A percentile compares a stretch with the other conserved stretches of the same genome.
Conservation (phyloP, 495 filamentous ascomycete genomes). For the Podospora didyma region DNA sequence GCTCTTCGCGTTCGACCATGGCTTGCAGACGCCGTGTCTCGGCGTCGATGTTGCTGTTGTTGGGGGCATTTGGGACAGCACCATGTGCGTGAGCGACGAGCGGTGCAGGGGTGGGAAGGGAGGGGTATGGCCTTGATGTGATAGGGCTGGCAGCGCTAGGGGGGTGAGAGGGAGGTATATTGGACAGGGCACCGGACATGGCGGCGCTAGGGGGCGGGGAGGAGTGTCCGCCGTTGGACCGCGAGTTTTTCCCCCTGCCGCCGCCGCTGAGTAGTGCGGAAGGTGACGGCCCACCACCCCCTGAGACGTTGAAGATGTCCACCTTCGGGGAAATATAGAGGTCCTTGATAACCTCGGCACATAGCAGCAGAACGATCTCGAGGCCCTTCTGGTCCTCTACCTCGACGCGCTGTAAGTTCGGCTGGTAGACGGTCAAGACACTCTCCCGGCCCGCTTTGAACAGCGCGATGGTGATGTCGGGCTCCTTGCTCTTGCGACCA, state of each 20-base stretch:
- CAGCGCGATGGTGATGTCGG: slow-evolving; percentile 87
- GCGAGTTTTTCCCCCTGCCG: slow-evolving; percentile 40
- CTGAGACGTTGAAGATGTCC: slow-evolving; percentile 72
- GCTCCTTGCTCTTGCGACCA: slow-evolving; percentile 75
- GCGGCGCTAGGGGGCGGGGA: slow-evolving; percentile 8
- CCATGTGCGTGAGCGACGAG: slow-evolving; percentile 32
- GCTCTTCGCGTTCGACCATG: slow-evolving; percentile 47
- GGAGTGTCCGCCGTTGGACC: slow-evolving; percentile 24
- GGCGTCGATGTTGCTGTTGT: slow-evolving; percentile 57
- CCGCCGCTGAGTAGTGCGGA: slow-evolving; percentile 9
- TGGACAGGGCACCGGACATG: slow-evolving; percentile 30
- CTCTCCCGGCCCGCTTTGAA: slow-evolving; percentile 54
- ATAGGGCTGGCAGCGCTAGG: neutral
- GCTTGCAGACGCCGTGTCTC: slow-evolving; percentile 60
- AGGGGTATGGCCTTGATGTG: neutral
- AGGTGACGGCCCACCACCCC: slow-evolving; percentile 26
- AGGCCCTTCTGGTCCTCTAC: slow-evolving; percentile 93
- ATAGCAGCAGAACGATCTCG: slow-evolving; percentile 80
- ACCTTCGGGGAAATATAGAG: slow-evolving; percentile 67
- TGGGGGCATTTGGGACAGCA: slow-evolving; percentile 48
- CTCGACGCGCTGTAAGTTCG: slow-evolving; percentile 84
- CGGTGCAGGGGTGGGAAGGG: slow-evolving; percentile 10
- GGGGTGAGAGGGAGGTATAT: neutral
- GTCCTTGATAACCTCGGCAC: slow-evolving; percentile 80
- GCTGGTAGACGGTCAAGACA: slow-evolving; percentile 78